Percentiles rank a stretch among this genome's conserved stretches.
phyloP scores from a whole-genome alignment of 1,139 yeast genomes.

The Magnusiomyces fungicola region DNA sequence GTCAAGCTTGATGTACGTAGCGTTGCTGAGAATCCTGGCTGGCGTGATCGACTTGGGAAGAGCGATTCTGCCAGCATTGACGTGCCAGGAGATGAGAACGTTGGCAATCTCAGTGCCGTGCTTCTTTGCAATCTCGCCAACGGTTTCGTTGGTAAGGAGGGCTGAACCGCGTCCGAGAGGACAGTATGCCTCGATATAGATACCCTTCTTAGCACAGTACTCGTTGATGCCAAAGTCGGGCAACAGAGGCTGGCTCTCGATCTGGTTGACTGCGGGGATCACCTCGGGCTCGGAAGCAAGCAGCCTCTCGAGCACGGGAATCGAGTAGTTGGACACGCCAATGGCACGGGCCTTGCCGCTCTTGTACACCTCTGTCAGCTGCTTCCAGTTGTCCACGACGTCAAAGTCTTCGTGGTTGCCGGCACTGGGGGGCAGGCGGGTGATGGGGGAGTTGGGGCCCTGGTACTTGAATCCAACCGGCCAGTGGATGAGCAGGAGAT shows the following conservation, averaged over 20 bases:
- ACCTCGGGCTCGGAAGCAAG: conserved; percentile 40
- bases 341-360: conserved; percentile 59
- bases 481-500: conserved; percentile 82
- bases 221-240: conserved; percentile 60
- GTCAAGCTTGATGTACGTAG: conserved; percentile 43
- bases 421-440: conserved; percentile 15
- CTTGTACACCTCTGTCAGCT: conserved; percentile 51
- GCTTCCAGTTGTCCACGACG: conserved; percentile 60
- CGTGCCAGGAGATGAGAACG: conserved; percentile 63
- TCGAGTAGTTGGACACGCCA: conserved; percentile 77
- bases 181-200: conserved; percentile 65
- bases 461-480: conserved; percentile 49
- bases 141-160: conserved; percentile 44
- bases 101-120: conserved; percentile 52
- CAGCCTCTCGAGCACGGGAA: conserved; percentile 45
- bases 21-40: conserved; percentile 54
- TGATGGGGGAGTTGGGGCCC: conserved; percentile 34
- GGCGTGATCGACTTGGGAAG: conserved; percentile 66
- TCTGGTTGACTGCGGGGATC: conserved; percentile 65
- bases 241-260: conserved; percentile 67
- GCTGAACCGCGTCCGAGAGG: conserved; percentile 73
- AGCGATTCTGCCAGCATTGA: conserved; percentile 62
- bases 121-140: conserved; percentile 48
- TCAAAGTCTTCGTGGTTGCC: conserved; percentile 46
- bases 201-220: conserved; percentile 47